phyloP scores from a whole-genome alignment of 495 filamentous ascomycete species.

The Penicillium crystallinum region DNA sequence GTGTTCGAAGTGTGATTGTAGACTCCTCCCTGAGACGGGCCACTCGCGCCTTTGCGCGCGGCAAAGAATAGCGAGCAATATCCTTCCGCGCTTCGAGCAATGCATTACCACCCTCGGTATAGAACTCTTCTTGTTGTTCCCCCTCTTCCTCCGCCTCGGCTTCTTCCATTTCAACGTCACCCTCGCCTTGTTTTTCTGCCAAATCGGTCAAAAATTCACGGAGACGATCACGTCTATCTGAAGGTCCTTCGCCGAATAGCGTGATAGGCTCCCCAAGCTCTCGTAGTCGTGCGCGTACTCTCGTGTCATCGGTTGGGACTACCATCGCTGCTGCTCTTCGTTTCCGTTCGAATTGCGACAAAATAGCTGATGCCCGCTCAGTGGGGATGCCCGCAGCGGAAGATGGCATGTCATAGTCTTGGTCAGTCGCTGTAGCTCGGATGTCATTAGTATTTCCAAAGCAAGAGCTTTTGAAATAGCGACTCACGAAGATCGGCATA shows the following conservation, averaged over 20 bases:
- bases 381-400: constrained; percentile 70
- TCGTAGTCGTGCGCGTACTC: constrained; percentile 73
- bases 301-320: constrained; percentile 93
- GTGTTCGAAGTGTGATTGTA: constrained; percentile 75
- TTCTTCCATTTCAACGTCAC: constrained; percentile 60
- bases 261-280: constrained; percentile 89
- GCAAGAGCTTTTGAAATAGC: neutral
- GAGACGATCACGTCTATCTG: constrained; percentile 79
- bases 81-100: constrained; percentile 71
- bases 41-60: constrained; percentile 70
- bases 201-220: constrained; percentile 72
- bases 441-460: neutral
- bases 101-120: constrained; percentile 72
- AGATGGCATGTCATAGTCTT: constrained; percentile 75
- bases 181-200: constrained; percentile 58
- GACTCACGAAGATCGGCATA: constrained; percentile 74
- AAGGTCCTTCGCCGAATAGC: constrained; percentile 87
- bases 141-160: constrained; percentile 45
- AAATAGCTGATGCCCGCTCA: constrained; percentile 81
- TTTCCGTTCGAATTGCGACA: constrained; percentile 86
- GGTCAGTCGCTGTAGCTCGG: constrained; percentile 61
- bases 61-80: constrained; percentile 83
- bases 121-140: constrained; percentile 92
- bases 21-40: constrained; percentile 72
- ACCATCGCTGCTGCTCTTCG: constrained; percentile 80